phyloP scores from a whole-genome alignment of 345 rosid species.

The Cardamine chenopodiifolia region DNA sequence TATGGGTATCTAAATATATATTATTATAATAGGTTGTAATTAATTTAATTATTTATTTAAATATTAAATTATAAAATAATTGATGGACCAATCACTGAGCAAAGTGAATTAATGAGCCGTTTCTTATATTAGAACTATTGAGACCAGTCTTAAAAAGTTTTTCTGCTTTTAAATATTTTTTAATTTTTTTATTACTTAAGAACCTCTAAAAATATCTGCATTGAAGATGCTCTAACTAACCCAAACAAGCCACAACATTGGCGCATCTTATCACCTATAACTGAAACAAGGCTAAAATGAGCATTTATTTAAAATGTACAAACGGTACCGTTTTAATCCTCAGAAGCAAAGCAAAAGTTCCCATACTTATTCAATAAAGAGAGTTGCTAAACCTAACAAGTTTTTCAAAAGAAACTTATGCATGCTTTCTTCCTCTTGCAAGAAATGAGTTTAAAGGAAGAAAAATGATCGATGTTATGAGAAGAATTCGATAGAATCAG shows the following conservation, averaged over 20 bases:
- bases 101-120: too few relatives aligned
- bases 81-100: too few relatives aligned
- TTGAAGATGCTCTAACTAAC: too few relatives aligned
- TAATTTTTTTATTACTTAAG: too few relatives aligned
- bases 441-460: conserved; percentile 5
- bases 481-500: not conserved
- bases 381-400: not conserved
- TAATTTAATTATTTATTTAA: too few relatives aligned
- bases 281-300: not conserved
- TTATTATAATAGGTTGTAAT: too few relatives aligned
- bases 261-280: not conserved
- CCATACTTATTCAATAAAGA: not conserved
- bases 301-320: not conserved
- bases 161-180: too few relatives aligned
- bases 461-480: not conserved
- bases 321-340: not conserved
- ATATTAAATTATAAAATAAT: too few relatives aligned
- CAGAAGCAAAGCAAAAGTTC: not conserved
- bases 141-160: too few relatives aligned
- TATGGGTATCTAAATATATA: too few relatives aligned
- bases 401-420: not conserved
- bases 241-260: not conserved
- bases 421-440: not conserved
- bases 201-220: too few relatives aligned
- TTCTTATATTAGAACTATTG: too few relatives aligned